These are phyloP conservation scores for Scedosporium apiospermum DNA, from an alignment of 2,329 filamentous ascomycete genomes.

Conservation along the genomic window DNA sequence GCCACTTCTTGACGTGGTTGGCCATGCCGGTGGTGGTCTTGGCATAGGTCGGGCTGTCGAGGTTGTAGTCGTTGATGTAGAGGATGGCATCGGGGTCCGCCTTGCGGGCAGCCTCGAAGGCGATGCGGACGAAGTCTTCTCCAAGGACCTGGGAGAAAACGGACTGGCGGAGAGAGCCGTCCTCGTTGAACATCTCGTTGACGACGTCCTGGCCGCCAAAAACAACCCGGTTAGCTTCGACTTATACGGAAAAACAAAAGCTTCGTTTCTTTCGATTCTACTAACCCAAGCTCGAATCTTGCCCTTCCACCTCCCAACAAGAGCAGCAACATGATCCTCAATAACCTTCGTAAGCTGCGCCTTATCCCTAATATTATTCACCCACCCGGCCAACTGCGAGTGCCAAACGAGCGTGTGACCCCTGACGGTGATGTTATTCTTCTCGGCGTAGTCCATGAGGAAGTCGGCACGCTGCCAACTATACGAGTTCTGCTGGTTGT, in stretches of 20 bases:
- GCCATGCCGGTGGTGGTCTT: constrained; percentile 49
- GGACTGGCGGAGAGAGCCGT: constrained; percentile 46
- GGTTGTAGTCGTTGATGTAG: constrained; percentile 70
- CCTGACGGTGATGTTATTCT: constrained; percentile 49
- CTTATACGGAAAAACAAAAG: not conserved
- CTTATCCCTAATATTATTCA: constrained; percentile 43
- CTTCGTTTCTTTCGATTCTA: not conserved
- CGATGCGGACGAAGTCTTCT: constrained; percentile 59
- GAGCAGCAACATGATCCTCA: constrained; percentile 47
- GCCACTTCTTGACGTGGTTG: constrained; percentile 52
- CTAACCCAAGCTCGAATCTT: constrained; percentile 46
- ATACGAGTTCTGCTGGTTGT: constrained; percentile 40
- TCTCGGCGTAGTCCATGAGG: constrained; percentile 46
- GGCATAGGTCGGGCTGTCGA: constrained; percentile 47
- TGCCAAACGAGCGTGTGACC: constrained; percentile 62
- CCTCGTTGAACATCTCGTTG: constrained; percentile 56
- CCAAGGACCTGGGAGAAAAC: constrained; percentile 62
- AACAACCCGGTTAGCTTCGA: not conserved
- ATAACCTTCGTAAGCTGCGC: constrained; percentile 44
- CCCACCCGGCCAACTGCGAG: constrained; percentile 49
- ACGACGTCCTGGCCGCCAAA: constrained; percentile 37
- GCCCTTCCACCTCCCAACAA: constrained; percentile 51
- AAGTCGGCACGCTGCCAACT: constrained; percentile 47
- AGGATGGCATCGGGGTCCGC: constrained; percentile 60
- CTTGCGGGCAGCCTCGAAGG: constrained; percentile 57